These are phyloP conservation scores for Leccinum pachyderme DNA, from an alignment of 1,284 basidiomycete species.

Conservation along the genomic window DNA sequence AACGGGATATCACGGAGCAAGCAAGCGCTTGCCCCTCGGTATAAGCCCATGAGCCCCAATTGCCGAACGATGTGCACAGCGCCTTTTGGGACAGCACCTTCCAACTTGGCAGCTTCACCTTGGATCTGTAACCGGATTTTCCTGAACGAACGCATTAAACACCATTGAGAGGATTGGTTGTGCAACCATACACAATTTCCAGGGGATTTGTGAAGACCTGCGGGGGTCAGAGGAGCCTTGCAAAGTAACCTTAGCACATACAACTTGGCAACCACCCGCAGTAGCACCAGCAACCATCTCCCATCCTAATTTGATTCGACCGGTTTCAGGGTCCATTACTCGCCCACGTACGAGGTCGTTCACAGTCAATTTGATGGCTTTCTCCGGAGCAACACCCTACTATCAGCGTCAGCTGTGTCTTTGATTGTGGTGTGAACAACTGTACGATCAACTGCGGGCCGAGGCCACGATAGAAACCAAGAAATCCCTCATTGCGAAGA, in stretches of 20 bases:
- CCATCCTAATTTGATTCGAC: conserved; percentile 83
- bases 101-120: conserved; percentile 88
- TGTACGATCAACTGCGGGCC: conserved; percentile 90
- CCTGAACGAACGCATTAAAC: conserved; percentile 39
- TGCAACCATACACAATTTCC: conserved; percentile 75
- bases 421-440: conserved; percentile 6
- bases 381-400: conserved; percentile 97
- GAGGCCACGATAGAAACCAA: conserved; percentile 96
- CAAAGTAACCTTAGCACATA: conserved; percentile 43
- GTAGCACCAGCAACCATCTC: conserved; percentile 90
- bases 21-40: conserved; percentile 88
- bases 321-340: conserved; percentile 92
- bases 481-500: conserved; percentile 89
- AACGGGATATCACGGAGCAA: conserved; percentile 94
- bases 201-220: conserved; percentile 95
- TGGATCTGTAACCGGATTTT: conserved; percentile 98
- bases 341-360: conserved; percentile 89
- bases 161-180: not conserved
- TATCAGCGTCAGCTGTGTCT: conserved; percentile 9
- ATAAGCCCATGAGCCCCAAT: conserved; percentile 89
- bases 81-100: conserved; percentile 76
- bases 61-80: conserved; percentile 92
- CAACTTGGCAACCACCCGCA: conserved; percentile 97
- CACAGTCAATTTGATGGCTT: conserved; percentile 95
- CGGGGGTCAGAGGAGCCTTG: conserved; percentile 17